Base-by-base conservation (phyloP, 75 land plant genomes). In the Cunninghamia lanceolata region DNA sequence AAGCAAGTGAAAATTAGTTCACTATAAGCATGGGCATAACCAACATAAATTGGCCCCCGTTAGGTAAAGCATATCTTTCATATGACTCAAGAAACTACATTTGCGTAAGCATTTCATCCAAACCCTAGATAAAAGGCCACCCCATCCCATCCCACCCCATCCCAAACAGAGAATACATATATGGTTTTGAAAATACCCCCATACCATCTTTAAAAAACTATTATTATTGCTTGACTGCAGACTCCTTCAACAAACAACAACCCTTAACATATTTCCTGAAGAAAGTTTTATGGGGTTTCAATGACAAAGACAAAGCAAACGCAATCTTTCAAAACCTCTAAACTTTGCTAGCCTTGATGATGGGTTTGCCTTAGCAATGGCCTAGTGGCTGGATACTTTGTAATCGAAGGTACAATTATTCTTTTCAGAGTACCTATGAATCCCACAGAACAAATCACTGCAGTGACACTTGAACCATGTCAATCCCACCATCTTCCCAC, bases 381-480 rank as follows among this genome's bases (percentile, higher is more conserved):
- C 93, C 86, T 88, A 89, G 39, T 87, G 91, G 19, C 93, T 89
- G 15, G 91, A 86, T 1, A 91, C 86, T 89, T 91, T 91, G 90
- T 91, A 91, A 82, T 91, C 93, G 75, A 53, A 89, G 3, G 86
- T 76, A 82, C 91, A 91, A 75, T 84, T 75, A 47, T 91, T 91
- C 83, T 88, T 90, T 43, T 91, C 93, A 11, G 91, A 90, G 86
- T 91, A 91, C 42, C 93, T 83, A 88, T 89, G 93, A 83, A 78
- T 46, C 36, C 83, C 75, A 76, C 93, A 91, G 84, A 90, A 91
- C 4, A 90, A 53, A 38, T 90, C 74, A 70, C 93, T 91, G 63
- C 91, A 91, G 5, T 89, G 89, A 85, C 91, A 91, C 88, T 88
- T 84, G 88, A 91, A 91, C 9, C 91, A 89, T 21, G 91, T 89